Evolutionary conservation across 2,329 filamentous ascomycete species (phyloP).

Genomic region (Alternaria hordeiaustralica): DNA sequence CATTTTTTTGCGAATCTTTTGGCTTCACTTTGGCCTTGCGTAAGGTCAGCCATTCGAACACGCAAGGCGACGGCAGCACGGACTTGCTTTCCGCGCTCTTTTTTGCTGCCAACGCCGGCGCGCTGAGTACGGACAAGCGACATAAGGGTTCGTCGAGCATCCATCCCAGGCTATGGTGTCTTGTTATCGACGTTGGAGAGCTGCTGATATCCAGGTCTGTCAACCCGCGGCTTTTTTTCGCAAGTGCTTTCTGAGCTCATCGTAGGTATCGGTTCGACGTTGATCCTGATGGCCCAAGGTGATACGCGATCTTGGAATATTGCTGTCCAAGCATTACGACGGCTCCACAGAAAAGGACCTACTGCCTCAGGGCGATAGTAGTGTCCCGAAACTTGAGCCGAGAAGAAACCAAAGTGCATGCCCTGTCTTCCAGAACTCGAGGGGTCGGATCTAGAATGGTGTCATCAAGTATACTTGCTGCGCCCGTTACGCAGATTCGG

Average conservation of each 20-base stretch:
- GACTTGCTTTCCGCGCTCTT: neutral
- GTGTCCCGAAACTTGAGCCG: neutral
- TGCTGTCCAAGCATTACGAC: neutral
- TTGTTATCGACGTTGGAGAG: neutral
- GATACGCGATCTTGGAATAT: neutral
- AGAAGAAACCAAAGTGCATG: neutral
- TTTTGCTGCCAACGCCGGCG: neutral
- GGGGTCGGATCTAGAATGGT: neutral
- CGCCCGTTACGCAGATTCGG: neutral
- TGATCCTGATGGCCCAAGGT: neutral
- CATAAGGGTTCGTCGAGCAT: neutral
- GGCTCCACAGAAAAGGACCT: neutral
- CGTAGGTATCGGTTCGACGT: neutral
- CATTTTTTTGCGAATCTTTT: constrained; percentile 27
- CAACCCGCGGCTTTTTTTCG: neutral
- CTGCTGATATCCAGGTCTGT: neutral
- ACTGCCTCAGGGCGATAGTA: neutral
- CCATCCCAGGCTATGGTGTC: neutral
- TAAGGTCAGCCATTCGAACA: neutral
- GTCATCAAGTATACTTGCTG: neutral
- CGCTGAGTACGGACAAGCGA: neutral
- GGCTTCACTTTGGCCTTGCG: neutral
- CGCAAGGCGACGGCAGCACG: neutral
- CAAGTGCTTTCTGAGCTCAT: neutral
- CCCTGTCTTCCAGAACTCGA: neutral